Evolutionary conservation across 768 basidiomycete genomes (phyloP).

Genomic region (Glaciozyma martinii): DNA sequence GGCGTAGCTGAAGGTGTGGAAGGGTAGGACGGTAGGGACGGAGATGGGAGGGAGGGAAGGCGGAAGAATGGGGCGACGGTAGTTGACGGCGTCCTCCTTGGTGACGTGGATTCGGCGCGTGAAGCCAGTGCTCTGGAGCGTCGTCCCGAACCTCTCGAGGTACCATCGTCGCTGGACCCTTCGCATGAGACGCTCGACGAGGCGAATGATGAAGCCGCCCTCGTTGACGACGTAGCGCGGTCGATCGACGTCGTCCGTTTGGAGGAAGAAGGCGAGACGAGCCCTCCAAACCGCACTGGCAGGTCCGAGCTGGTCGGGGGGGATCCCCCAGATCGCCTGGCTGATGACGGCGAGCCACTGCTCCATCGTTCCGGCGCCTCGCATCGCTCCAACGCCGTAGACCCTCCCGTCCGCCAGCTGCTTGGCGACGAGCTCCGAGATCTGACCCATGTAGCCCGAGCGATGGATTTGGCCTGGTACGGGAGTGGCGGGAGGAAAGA

Average conservation of each 20-base stretch:
- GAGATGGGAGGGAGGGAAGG: slow-evolving; percentile 22
- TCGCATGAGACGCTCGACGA: slow-evolving; percentile 45
- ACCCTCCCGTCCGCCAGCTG: slow-evolving; percentile 26
- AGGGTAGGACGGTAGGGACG: slow-evolving; percentile 41
- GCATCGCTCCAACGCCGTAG: slow-evolving; percentile 39
- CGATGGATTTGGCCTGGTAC: not conserved
- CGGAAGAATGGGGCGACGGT: slow-evolving; percentile 21
- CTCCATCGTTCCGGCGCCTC: slow-evolving; percentile 35
- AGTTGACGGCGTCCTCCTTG: not conserved
- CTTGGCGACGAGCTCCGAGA: slow-evolving; percentile 24
- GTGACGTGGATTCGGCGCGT: slow-evolving; percentile 6
- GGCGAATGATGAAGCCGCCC: slow-evolving; percentile 45
- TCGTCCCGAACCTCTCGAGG: slow-evolving; percentile 30
- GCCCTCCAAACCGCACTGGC: not conserved
- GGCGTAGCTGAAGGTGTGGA: slow-evolving; percentile 50
- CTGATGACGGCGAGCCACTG: slow-evolving; percentile 41
- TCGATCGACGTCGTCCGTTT: slow-evolving; percentile 36
- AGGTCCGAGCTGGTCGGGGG: not conserved
- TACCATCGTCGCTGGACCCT: slow-evolving; percentile 46
- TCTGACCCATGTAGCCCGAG: slow-evolving; percentile 26
- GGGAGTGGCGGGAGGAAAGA: not conserved
- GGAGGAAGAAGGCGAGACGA: slow-evolving; percentile 2
- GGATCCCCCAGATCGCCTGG: slow-evolving; percentile 33
- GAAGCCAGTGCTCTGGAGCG: not conserved
- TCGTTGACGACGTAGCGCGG: slow-evolving; percentile 39